Evolutionary conservation across 768 basidiomycete genomes (phyloP).

Genomic region (Coprinopsis sp.): DNA sequence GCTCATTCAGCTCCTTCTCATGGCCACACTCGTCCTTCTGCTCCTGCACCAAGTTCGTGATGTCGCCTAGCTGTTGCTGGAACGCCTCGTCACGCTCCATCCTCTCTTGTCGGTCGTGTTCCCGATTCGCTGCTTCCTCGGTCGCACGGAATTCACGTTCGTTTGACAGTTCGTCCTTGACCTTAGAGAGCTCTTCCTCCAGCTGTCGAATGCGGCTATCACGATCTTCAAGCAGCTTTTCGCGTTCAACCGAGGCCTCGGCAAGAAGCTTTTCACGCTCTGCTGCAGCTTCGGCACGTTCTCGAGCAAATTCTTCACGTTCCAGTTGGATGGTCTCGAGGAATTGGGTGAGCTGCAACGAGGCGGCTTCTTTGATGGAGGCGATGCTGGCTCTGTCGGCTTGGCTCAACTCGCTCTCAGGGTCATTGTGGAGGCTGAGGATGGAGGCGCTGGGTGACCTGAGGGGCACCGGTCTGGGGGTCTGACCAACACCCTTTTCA

Average conservation of each 20-base stretch:
- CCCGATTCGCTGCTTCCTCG: conserved; percentile 59
- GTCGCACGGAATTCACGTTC: conserved; percentile 55
- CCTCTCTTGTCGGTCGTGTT: conserved; percentile 53
- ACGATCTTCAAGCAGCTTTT: conserved; percentile 42
- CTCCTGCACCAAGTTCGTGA: conserved; percentile 69
- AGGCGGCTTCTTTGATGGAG: conserved; percentile 33
- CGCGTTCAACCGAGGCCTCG: conserved; percentile 46
- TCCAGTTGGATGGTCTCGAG: conserved; percentile 54
- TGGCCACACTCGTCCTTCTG: conserved; percentile 54
- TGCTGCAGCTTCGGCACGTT: conserved; percentile 47
- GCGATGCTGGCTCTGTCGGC: too few species aligned
- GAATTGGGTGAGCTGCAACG: conserved; percentile 54
- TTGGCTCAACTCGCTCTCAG: not conserved
- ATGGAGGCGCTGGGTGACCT: too few species aligned
- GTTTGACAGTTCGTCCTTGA: conserved; percentile 56
- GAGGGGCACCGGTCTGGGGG: too few species aligned
- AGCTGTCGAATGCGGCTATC: conserved; percentile 53
- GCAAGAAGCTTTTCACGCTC: conserved; percentile 52
- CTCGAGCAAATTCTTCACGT: conserved; percentile 52
- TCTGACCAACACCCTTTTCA: too few species aligned
- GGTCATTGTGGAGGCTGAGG: not conserved
- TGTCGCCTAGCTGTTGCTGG: conserved; percentile 58
- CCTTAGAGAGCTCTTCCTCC: conserved; percentile 56
- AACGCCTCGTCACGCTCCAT: conserved; percentile 58
- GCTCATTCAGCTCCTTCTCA: conserved; percentile 58